phyloP scores from a whole-genome alignment of 75 land plant species.

The Pinus taeda region DNA sequence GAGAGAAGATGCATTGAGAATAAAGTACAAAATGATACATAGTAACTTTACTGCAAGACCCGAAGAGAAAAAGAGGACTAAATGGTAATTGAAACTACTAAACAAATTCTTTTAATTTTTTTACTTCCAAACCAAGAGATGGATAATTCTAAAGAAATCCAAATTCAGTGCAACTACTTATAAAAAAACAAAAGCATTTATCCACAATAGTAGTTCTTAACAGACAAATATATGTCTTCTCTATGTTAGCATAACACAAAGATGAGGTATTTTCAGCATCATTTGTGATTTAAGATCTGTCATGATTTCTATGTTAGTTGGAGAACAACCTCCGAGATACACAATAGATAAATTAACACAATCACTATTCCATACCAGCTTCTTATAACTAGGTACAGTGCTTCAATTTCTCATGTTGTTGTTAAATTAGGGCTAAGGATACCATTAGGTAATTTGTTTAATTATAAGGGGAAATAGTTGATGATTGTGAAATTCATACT shows the following conservation, averaged over 20 bases:
- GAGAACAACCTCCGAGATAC: too few species aligned
- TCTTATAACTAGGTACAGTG: conserved; percentile 61
- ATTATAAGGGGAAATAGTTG: not conserved
- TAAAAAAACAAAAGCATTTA: not conserved
- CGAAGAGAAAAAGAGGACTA: not conserved
- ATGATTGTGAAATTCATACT: not conserved
- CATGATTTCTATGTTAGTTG: too few species aligned
- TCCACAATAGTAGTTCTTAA: not conserved
- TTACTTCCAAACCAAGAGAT: not conserved
- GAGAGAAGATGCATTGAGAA: not conserved
- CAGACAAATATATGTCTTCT: not conserved
- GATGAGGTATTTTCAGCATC: not conserved
- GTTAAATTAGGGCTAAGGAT: conserved; percentile 49
- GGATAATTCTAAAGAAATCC: not conserved
- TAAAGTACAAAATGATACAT: not conserved
- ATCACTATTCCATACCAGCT: conserved; percentile 73
- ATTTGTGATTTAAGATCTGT: not conserved
- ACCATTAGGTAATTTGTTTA: conserved; percentile 55
- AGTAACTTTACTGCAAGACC: not conserved
- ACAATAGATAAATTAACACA: too few species aligned
- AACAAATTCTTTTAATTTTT: not conserved
- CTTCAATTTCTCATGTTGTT: conserved; percentile 70
- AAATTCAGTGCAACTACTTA: not conserved
- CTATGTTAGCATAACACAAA: not conserved
- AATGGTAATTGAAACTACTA: not conserved